Conservation (phyloP, 192 early-diverging fungal species). For the Mortierella alpina region DNA sequence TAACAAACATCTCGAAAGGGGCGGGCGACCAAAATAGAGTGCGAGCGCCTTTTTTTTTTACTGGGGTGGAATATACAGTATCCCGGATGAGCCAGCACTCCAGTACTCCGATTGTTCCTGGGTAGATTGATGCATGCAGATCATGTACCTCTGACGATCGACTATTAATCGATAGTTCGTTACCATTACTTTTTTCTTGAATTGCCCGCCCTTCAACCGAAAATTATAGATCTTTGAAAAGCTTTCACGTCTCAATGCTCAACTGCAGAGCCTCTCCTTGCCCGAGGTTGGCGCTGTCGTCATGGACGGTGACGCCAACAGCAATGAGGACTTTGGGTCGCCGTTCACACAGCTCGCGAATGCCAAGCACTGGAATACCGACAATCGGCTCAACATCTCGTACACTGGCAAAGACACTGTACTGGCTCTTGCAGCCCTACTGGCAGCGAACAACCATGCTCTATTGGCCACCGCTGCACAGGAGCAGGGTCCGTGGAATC, state of each 20-base stretch:
- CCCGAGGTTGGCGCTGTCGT: constrained; percentile 38
- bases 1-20: background rate
- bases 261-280: constrained; percentile 17
- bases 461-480: constrained; percentile 33
- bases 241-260: constrained; percentile 14
- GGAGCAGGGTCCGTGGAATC: constrained; percentile 41
- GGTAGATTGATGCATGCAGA: too few relatives aligned
- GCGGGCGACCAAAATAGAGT: constrained; percentile 10
- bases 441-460: constrained; percentile 3
- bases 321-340: constrained; percentile 34
- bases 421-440: background rate
- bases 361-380: constrained; percentile 35
- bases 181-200: too few relatives aligned
- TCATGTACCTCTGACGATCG: too few relatives aligned
- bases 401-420: constrained; percentile 28
- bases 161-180: too few relatives aligned
- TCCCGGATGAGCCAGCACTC: too few relatives aligned
- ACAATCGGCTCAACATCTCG: constrained; percentile 31
- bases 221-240: constrained; percentile 38
- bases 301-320: constrained; percentile 48
- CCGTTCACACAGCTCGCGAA: constrained; percentile 43
- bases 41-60: background rate
- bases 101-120: too few relatives aligned
- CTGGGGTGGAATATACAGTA: background rate
- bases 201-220: background rate